These are phyloP conservation scores for Raphanus hybrid DNA, from an alignment of 441 rosid species.

Conservation along the genomic window DNA sequence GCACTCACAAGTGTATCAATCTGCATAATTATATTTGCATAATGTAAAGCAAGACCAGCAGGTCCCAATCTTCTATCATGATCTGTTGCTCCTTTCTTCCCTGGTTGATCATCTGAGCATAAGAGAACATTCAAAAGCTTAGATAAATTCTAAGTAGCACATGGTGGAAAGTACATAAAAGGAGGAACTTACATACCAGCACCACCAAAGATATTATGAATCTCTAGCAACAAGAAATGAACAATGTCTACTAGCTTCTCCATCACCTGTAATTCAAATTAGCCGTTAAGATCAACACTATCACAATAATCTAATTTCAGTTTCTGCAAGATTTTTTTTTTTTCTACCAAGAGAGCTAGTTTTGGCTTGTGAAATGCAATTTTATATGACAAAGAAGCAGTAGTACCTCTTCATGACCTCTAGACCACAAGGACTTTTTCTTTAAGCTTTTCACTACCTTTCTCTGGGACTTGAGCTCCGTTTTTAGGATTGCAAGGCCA, in stretches of 20 bases:
- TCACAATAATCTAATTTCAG: not conserved
- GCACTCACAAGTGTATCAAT: constrained; percentile 76
- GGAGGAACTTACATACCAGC: constrained; percentile 55
- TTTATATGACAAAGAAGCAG: constrained; percentile 28
- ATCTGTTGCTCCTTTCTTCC: constrained; percentile 47
- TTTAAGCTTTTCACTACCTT: constrained; percentile 63
- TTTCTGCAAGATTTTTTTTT: not conserved
- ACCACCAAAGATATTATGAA: constrained; percentile 56
- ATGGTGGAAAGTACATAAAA: constrained; percentile 33
- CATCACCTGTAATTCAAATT: constrained; percentile 61
- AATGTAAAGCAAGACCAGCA: constrained; percentile 79
- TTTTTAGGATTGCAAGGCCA: constrained; percentile 53
- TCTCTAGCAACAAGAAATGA: constrained; percentile 66
- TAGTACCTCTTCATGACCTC: constrained; percentile 73
- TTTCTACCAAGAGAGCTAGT: not conserved
- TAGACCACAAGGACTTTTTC: constrained; percentile 77
- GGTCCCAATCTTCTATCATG: constrained; percentile 63
- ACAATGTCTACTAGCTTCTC: constrained; percentile 79
- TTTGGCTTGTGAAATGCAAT: constrained; percentile 3
- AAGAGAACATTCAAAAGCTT: constrained; percentile 20
- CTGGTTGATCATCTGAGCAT: constrained; percentile 46
- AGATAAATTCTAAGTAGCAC: constrained; percentile 14
- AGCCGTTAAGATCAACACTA: constrained; percentile 9
- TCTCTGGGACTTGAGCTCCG: constrained; percentile 68
- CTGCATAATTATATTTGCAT: constrained; percentile 73